Evolutionary conservation across 176 grass and related monocot species (phyloP).

Genomic region (Leersia perrieri): DNA sequence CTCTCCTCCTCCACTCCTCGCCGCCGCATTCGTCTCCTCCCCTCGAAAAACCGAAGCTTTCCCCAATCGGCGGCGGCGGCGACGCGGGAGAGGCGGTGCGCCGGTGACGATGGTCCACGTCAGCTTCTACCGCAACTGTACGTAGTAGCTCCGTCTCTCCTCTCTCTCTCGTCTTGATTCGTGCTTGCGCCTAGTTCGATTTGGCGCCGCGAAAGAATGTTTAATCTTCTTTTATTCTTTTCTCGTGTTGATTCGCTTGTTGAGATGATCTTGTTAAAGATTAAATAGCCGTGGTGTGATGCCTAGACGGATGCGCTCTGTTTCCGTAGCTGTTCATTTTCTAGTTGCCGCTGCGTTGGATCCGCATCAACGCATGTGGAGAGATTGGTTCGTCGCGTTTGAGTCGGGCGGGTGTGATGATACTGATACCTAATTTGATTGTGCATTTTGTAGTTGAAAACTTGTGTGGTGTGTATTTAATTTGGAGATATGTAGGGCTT

Average conservation of each 20-base stretch:
- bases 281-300: too few species aligned
- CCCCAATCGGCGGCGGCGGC: conserved; percentile 2
- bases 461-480: not conserved
- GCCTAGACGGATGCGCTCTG: not conserved
- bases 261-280: not conserved
- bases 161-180: not conserved
- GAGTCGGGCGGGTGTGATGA: too few species aligned
- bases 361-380: not conserved
- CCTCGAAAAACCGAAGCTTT: not conserved
- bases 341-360: not conserved
- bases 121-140: conserved; percentile 45
- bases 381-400: too few species aligned
- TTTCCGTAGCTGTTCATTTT: not conserved
- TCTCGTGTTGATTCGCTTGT: too few species aligned
- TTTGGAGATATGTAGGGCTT: not conserved
- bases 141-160: not conserved
- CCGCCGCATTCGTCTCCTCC: not conserved
- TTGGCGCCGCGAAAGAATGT: not conserved
- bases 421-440: not conserved
- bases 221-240: not conserved
- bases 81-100: not conserved
- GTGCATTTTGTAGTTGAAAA: not conserved
- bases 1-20: not conserved
- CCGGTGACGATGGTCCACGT: conserved; percentile 39
- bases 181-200: not conserved